Evolutionary conservation across 2,329 filamentous ascomycete genomes (phyloP), one percentile per base, ranked within the genome.

Genomic region (Thielaviopsis cerberus): DNA sequence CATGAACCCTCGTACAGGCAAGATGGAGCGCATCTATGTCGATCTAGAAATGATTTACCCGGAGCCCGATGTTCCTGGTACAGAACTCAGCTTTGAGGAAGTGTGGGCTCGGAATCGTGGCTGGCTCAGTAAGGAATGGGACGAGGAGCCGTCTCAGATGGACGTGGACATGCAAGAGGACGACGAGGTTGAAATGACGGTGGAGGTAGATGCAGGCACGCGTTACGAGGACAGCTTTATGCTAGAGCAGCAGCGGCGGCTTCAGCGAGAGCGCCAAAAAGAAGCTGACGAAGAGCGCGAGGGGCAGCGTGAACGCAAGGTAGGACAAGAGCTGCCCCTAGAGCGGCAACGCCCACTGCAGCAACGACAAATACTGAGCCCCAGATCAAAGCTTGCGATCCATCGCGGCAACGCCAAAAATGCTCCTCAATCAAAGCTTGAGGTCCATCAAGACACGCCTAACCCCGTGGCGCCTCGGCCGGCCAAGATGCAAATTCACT

Each of bases 11-110:
- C 81, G 82, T 68, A 94, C 80, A 57, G 89, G 90, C 59, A 88
- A 85, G 71, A 80, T 81, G 65, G 91, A 97, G 69, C 82, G 86
- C 62, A 85, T 96, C 27, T 91, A 87, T 71, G 89, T 94, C 67
- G 83, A 94, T 66, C 75, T 97, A 55, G 82, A 89, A 67, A 81
- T 83, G 30, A 78, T 97, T 34, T 97, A 97, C 66, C 90, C 89
- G 8, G 83, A 84, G 45, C 79, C 81, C 23, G 79, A 84, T 52
- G 78, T 86, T 61, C 77, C 81, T 1, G 81, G 80, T 2, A 81
- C 81, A 30, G 91, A 96, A 69, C 77, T 86, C 62, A 91, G 87
- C 66, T 94, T 97, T 66, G 92, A 98, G 67, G 92, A 98, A 70
- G 72, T 98, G 23, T 82, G 89, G 71, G 91, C 91, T 27, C 77